A percentile compares a stretch with the other conserved stretches of the same genome.
Evolutionary conservation across 75 land plant genomes (phyloP).

Genomic region (Picea glauca): DNA sequence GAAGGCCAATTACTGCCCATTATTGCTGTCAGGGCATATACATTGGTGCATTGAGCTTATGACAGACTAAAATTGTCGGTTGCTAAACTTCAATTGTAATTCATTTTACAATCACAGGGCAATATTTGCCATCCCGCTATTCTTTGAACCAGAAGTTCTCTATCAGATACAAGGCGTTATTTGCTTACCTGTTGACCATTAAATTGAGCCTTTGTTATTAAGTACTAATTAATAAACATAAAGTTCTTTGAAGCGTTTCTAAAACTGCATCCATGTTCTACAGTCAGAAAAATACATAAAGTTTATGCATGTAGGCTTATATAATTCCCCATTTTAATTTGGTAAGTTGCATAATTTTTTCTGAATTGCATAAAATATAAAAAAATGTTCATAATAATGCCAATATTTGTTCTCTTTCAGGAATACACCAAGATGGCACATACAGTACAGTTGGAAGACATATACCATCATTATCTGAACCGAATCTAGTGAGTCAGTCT

Average conservation of each 20-base stretch:
- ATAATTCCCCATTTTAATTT: background rate
- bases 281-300: background rate
- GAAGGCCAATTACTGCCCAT: no score
- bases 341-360: background rate
- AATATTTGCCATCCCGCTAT: background rate
- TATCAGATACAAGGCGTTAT: background rate
- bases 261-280: background rate
- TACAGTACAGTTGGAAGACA: conserved; percentile 1
- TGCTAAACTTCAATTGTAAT: no score
- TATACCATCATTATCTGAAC: background rate
- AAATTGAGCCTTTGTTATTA: background rate
- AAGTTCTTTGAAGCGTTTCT: background rate
- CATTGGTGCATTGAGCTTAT: background rate
- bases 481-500: background rate
- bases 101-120: no score
- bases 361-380: background rate
- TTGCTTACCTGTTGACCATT: background rate
- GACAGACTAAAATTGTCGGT: no score
- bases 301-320: background rate
- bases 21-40: background rate
- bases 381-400: background rate
- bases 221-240: background rate
- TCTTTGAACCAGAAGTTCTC: background rate
- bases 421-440: background rate
- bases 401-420: background rate